Percentiles rank a stretch among this genome's conserved stretches.
phyloP scores from a whole-genome alignment of 768 basidiomycete species.

The Rhodotorula paludigena region DNA sequence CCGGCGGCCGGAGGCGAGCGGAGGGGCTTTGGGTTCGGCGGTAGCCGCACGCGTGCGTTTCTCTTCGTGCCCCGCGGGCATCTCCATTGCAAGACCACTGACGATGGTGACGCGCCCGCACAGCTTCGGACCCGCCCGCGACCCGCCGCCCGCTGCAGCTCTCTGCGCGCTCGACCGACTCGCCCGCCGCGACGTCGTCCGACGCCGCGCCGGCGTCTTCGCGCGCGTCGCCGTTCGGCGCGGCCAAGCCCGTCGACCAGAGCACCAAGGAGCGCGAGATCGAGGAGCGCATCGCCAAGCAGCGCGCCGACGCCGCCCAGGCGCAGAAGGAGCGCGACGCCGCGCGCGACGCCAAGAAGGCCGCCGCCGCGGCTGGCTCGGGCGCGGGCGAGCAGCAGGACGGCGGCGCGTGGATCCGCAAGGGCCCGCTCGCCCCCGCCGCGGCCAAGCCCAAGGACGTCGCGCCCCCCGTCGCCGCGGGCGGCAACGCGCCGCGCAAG shows the following conservation, averaged over 20 bases:
- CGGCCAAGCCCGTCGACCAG: constrained; percentile 83
- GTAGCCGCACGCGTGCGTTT: neutral
- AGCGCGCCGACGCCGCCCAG: too few relatives aligned
- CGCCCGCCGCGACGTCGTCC: constrained; percentile 57
- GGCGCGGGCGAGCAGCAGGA: neutral
- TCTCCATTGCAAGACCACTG: neutral
- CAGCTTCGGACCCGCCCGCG: constrained; percentile 66
- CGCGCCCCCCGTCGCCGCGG: neutral
- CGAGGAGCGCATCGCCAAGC: constrained; percentile 60
- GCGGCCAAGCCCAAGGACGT: neutral
- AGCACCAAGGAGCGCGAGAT: constrained; percentile 67
- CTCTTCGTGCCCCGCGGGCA: neutral
- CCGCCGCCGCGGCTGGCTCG: neutral
- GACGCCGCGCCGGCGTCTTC: constrained; percentile 50
- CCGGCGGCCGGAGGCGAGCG: neutral
- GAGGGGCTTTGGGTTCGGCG: neutral
- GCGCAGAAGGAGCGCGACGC: constrained; percentile 3
- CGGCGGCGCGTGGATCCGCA: constrained; percentile 26
- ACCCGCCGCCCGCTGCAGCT: constrained; percentile 63
- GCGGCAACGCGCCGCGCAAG: neutral
- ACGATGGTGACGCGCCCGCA: neutral
- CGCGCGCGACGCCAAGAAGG: neutral
- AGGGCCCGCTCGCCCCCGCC: constrained; percentile 14
- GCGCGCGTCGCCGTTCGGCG: constrained; percentile 72
- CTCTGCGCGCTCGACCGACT: constrained; percentile 66